Base-by-base conservation (phyloP, 345 rosid genomes). In the Populus euphratica region DNA sequence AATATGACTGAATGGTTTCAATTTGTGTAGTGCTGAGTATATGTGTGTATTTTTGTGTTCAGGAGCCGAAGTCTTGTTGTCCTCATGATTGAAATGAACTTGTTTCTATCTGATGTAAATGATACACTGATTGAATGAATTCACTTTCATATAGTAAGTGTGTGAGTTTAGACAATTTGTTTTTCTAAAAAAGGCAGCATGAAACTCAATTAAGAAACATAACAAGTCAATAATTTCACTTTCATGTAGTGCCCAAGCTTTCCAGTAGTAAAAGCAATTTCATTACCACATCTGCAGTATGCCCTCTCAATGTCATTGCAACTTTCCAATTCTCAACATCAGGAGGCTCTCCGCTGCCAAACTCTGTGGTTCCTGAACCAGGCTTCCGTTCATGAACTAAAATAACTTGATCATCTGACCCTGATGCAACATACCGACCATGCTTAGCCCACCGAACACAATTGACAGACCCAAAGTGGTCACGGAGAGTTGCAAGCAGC, bases 371-470 rank as follows among this genome's bases (percentile, higher is more conserved):
- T 74, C 98, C 99, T 38, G 98, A 89, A 84, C 97, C 98, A 85
- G 97, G 97, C 88, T 96, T 96, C 82, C 90, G 88, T 84, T 96
- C 99, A 72, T 96, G 99, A 77, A 92, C 78, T 77, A 90, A 84
- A 89, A 96, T 92, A 78, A 89, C 92, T 84, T 94, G 95, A 88
- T 96, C 99, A 81, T 96, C 99, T 77, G 98, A 96, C 44, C 97
- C 97, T 14, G 99, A 94, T 68, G 98, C 99, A 73, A 96, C 85
- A 74, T 83, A 90, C 64, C 97, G 85, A 18, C 98, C 91, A 77
- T 94, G 94, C 88, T 94, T 96, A 43, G 99, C 98, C 98, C 99
- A 96, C 83, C 99, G 88, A 76, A 96, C 94, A 81, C 99, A 96
- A 83, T 96, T 96, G n/a, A 96, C 99, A 12, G 97, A 96, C 49